phyloP scores from a whole-genome alignment of 108 stramenopile species.

The Mayamaea pseudoterrestris region DNA sequence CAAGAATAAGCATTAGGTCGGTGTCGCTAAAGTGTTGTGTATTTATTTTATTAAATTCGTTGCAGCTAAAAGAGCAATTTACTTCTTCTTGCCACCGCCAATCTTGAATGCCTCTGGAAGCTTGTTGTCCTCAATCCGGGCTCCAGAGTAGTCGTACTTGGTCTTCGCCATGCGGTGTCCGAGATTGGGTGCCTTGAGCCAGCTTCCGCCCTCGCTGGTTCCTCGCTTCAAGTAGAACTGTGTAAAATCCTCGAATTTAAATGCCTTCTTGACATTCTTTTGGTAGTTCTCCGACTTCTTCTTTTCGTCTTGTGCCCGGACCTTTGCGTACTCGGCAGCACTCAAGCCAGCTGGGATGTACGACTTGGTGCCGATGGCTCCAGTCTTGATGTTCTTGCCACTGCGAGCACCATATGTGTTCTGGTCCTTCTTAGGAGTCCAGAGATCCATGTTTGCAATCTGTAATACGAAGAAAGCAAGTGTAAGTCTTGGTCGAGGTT shows the following conservation, averaged over 20 bases:
- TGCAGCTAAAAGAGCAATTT: too few relatives aligned
- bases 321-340: conserved; percentile 26
- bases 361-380: conserved; percentile 27
- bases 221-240: conserved; percentile 53
- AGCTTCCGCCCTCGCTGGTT: conserved; percentile 27
- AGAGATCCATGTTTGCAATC: conserved; percentile 46
- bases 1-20: too few relatives aligned
- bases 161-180: conserved; percentile 62
- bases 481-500: too few relatives aligned
- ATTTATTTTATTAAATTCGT: too few relatives aligned
- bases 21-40: too few relatives aligned
- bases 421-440: conserved; percentile 29
- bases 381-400: conserved; percentile 36
- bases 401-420: conserved; percentile 58
- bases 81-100: too few relatives aligned
- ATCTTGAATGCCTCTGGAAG: too few relatives aligned
- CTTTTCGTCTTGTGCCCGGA: conserved; percentile 28
- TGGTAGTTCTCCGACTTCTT: conserved; percentile 47
- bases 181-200: conserved; percentile 29
- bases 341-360: conserved; percentile 56
- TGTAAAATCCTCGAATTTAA: conserved; percentile 47
- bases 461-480: conserved; percentile 2
- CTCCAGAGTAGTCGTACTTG: conserved; percentile 59
- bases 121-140: conserved; percentile 4
- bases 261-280: conserved; percentile 50